Evolutionary conservation across 371 early-diverging fungal genomes (phyloP), one percentile per base, ranked within the genome.

Genomic region (Conidiobolus incongruus): DNA sequence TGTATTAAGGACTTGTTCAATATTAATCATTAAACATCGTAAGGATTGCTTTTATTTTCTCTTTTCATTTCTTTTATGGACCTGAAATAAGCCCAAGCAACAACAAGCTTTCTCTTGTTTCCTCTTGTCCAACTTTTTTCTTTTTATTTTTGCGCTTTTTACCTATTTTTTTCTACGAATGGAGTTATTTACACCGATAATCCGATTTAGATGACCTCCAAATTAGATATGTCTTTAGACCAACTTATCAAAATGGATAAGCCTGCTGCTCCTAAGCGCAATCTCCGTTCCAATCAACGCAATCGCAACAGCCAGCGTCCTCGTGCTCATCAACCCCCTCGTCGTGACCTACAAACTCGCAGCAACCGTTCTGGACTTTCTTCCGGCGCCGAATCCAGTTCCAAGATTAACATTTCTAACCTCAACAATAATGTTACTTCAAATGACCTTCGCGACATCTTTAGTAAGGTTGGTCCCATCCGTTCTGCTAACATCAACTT

Each of bases 321-420:
- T 28, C 57, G 59, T 35, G 61, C 61, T 36, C 49, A 51, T 49
- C 22, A 29, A 11, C 16, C 11, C 31, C n/a, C n/a, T n/a, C n/a
- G n/a, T n/a, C n/a, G n/a, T n/a, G n/a, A n/a, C n/a, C n/a, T n/a
- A n/a, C n/a, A n/a, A n/a, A 31, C 40, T 5, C 30, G 28, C 28
- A 6, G n/a, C 19, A 12, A 13, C 23, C 54, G 48, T 53, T 60
- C 40, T 57, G 52, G 41, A 42, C 29, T 40, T 19, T 50, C 40
- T 40, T 50, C 28, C 44, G 41, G 17, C 46, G 48, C 60, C 35
- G 49, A 57, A 29, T 58, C 61, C 30, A 52, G 60, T 45, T 62
- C 65, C 52, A 72, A 76, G 62, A 70, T 82, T 35, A 59, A 69
- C 32, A 68, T 84, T 44, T 66, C 70, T 46, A 81, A 82, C 62